Evolutionary conservation across 805 yeast genomes (phyloP), one percentile per base, ranked within the genome.

Genomic region (Candida succiphila): DNA sequence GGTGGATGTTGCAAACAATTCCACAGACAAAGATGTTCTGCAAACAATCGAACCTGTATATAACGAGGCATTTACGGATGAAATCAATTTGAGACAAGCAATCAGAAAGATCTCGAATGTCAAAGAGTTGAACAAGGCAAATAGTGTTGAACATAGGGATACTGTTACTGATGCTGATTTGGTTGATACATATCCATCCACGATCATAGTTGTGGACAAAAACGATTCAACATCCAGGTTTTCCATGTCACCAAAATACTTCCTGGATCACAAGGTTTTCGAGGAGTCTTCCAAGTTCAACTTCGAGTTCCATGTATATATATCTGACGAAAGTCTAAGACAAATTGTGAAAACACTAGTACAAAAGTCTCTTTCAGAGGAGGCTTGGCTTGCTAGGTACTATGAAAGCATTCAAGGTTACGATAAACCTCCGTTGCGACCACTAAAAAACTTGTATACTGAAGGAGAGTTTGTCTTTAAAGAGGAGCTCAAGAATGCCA

Each of bases 91-190:
- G 12, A 54, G 86, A 33, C 39, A 52, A 1, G 39, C 48, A 14
- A 43, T 75, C 1, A 50, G 69, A 31, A 35, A 48, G 4, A 33
- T 49, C n/a, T 53, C 55, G 9, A 43, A 50, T 25, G 30, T 57
- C 15, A 59, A 59, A 36, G 63, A 64, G 16, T 39, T 60, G 5
- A 30, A 24, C 16, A 33, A 3, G 37, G 51, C 20, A 3, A n/a
- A 13, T 19, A 15, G 8, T 18, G 14, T 24, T 10, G 25, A 22
- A 13, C 10, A 17, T 4, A 8, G 17, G 58, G 34, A 30, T 18
- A 25, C 23, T 17, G 56, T 74, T 6, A 61, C 82, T 1, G 87
- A 79, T 51, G 68, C 68, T 18, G 67, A 68, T 27, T 53, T 78
- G 30, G 48, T 42, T 14, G 62, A 65, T 26, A 58, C 72, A 1